Evolutionary conservation across 768 basidiomycete genomes (phyloP).

Genomic region (Tulasnella sp.): DNA sequence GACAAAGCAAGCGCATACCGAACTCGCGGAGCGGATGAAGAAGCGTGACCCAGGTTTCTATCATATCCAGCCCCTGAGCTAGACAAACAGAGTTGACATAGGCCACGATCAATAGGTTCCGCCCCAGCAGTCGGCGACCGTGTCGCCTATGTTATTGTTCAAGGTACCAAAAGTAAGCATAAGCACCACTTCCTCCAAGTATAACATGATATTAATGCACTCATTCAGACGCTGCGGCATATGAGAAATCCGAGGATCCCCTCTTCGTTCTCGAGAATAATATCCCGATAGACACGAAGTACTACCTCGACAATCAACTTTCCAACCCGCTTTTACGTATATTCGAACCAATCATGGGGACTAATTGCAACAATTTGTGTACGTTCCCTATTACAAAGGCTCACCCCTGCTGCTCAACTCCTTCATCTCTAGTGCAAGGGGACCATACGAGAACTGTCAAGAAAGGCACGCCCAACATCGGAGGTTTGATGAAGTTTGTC

Average conservation of each 20-base stretch:
- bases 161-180: slow-evolving; percentile 72
- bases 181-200: background rate
- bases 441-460: slow-evolving; percentile 93
- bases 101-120: slow-evolving; percentile 69
- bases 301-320: slow-evolving; percentile 96
- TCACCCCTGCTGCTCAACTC: slow-evolving; percentile 4
- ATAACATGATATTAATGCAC: background rate
- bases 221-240: slow-evolving; percentile 79
- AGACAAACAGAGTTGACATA: background rate
- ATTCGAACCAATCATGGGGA: slow-evolving; percentile 90
- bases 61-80: background rate
- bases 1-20: slow-evolving; percentile 92
- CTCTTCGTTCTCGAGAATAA: slow-evolving; percentile 96
- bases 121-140: slow-evolving; percentile 97
- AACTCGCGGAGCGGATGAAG: slow-evolving; percentile 91
- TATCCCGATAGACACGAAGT: slow-evolving; percentile 93
- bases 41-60: slow-evolving; percentile 77
- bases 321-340: slow-evolving; percentile 95
- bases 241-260: slow-evolving; percentile 97
- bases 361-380: slow-evolving; percentile 72
- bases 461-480: slow-evolving; percentile 91
- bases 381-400: slow-evolving; percentile 23
- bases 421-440: slow-evolving; percentile 58
- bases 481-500: slow-evolving; percentile 97
- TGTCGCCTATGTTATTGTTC: slow-evolving; percentile 97